Base-by-base conservation (phyloP, 371 early-diverging fungal genomes). In the Apophysomyces elegans region DNA sequence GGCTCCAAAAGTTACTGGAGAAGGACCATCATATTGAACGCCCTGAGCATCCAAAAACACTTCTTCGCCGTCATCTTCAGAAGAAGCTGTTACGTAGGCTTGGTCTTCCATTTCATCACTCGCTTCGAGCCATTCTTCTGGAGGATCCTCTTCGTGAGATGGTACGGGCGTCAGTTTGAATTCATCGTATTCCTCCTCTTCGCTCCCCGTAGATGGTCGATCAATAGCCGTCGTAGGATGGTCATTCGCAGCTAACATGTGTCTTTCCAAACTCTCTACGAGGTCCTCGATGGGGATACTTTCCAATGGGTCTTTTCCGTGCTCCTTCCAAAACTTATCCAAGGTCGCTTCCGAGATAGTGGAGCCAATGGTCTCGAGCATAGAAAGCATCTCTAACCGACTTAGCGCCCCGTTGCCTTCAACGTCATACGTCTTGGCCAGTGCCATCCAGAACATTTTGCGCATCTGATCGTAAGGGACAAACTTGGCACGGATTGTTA, bases 361-460 rank as follows among this genome's bases (percentile, higher is more conserved):
- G n/a, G 88, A 88, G 2, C 90, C 91, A 8, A 95, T 69, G 45
- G 87, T 83, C 47, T 91, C 93, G 11, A 95, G 76, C 90, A 93
- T 88, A 36, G 93, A 85, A 36, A 84, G 81, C 1, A 95, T 77
- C 62, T 91, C 87, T 0, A 91, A 70, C 14, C 84, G 81, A 71
- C 75, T 80, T 65, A 83, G 78, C 0, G 74, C 72, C 14, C 77
- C 81, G 57, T 85, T 87, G 1, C 66, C 80, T 58, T 88, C 84
- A 0, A 81, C 73, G 67, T 89, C 92, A 64, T 90, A 95, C 1
- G 79, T 76, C 32, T 85, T 86, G 64, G 90, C 81, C 18, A 92
- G 71, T 0, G 88, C 86, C 5, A 83, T 68, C 91, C 93, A 94
- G 68, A 93, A 93, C 70, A 91, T 87, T 50, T 83, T 76, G 43